Evolutionary conservation across 345 rosid species (phyloP).

Genomic region (Durio zibethinus): DNA sequence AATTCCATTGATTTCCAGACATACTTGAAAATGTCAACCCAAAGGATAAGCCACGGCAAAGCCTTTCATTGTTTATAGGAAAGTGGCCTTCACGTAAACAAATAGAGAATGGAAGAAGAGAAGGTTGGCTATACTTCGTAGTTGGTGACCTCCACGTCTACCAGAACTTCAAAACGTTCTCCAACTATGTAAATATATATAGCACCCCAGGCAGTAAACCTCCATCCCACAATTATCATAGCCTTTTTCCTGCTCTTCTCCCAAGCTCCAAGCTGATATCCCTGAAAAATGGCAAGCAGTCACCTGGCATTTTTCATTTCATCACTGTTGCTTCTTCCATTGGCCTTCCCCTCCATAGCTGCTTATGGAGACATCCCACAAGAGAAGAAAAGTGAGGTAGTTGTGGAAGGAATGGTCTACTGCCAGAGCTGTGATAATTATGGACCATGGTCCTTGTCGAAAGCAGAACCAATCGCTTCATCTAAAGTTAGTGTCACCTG

Average conservation of each 20-base stretch:
- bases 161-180: slow-evolving; percentile 11
- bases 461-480: slow-evolving; percentile 62
- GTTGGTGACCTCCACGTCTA: slow-evolving; percentile 37
- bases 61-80: background rate
- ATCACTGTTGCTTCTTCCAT: slow-evolving; percentile 29
- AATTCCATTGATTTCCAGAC: background rate
- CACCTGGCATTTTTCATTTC: slow-evolving; percentile 23
- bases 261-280: background rate
- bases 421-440: slow-evolving; percentile 66
- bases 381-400: slow-evolving; percentile 43
- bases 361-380: slow-evolving; percentile 28
- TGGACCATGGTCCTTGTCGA: slow-evolving; percentile 69
- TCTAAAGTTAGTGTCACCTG: slow-evolving; percentile 73
- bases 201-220: background rate
- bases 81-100: slow-evolving; percentile 33
- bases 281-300: slow-evolving; percentile 37
- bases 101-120: background rate
- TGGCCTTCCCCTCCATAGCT: slow-evolving; percentile 18
- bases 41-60: background rate
- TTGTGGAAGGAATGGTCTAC: slow-evolving; percentile 80
- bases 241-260: background rate
- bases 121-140: slow-evolving; percentile 22
- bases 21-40: background rate
- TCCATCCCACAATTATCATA: background rate
- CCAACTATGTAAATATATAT: slow-evolving; percentile 17